Base-by-base conservation (phyloP, 306 rosid genomes). In the Castanospermum australe region DNA sequence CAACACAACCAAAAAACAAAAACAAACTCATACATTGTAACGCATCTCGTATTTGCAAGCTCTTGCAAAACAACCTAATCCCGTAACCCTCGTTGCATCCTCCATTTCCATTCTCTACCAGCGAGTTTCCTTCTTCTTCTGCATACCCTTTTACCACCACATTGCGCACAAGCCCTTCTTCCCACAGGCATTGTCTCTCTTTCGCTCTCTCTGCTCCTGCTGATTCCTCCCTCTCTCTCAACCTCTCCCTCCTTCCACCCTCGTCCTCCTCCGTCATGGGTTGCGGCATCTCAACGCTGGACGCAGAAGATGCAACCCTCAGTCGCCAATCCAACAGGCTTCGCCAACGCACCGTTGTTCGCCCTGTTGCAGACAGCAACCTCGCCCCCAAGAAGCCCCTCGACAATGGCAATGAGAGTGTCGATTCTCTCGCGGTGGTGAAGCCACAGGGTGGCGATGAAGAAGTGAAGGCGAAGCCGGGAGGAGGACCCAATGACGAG, bases 241-340 rank as follows among this genome's bases (percentile, higher is more conserved):
- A 11, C n/a, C 54, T 42, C 14, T 80, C 15, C 8, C 59, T n/a
- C 28, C 21, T 10, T 10, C 32, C 13, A 5, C 17, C 18, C 14
- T 28, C 36, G n/a, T 6, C 35, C 25, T 13, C 22, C 8, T 32
- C 56, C 21, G 20, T 42, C 64, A 88, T 90, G 95, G 95, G 95
- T 79, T 92, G 97, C 76, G 97, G 93, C 62, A 65, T 82, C 35
- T 92, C 97, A 6, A 71, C 64, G 2, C 18, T 76, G 38, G 80
- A 60, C 2, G 32, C 56, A 4, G 79, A 70, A 9, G 59, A 71
- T 28, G 45, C 62, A 17, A 0, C 45, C 8, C 1, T 0, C 1
- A 9, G n/a, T 35, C 51, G 11, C 30, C 57, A 1, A 11, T 21
- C 12, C 47, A 59, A 30, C 52, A 24, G 42, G 2, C 4, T 0